Evolutionary conservation across 441 rosid species (phyloP), one percentile per base, ranked within the genome.

Genomic region (Adansonia madagascariensis): DNA sequence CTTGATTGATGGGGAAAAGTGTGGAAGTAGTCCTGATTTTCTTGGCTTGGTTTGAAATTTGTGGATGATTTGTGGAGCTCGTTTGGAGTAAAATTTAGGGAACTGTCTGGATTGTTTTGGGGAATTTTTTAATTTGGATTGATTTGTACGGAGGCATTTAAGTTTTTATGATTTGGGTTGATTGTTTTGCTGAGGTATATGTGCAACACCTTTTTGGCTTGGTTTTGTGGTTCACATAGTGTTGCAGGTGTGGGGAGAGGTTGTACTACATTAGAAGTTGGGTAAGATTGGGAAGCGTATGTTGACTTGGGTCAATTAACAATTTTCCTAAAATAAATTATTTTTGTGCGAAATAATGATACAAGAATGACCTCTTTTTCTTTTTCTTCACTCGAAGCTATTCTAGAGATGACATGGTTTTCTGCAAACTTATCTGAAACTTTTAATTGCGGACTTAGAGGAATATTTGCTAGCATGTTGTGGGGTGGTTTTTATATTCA

Each of bases 11-110:
- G 60, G 41, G 17, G 18, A 6, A 41, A 27, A 68, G 27, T 31
- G 74, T 22, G 6, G 55, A 67, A 68, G 15, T 67, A 18, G 46
- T 67, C 17, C 64, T 39, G 47, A 11, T 60, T 67, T 69, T 49
- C 43, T 49, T 49, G 74, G 61, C 20, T 46, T 61, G 15, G 14
- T 61, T 46, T n/a, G 8, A 24, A 31, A 41, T 39, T 55, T 55
- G 22, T 41, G 63, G 31, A 27, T 27, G 69, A 62, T 50, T 20
- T 9, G 12, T 49, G 50, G 47, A 4, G 60, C 62, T 49, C 57
- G 27, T 8, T 63, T 47, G 62, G 68, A 5, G 50, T 50, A 14
- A 57, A 9, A 75, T 31, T 31, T 35, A 10, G 22, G 17, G 35
- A 74, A 46, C 3, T 1, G 11, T 22, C 24, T 11, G 10, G 18